A percentile compares a stretch with the other conserved stretches of the same genome.
phyloP scores from a whole-genome alignment of 208 protist species.

The Acanthamoeba culbertsoni region DNA sequence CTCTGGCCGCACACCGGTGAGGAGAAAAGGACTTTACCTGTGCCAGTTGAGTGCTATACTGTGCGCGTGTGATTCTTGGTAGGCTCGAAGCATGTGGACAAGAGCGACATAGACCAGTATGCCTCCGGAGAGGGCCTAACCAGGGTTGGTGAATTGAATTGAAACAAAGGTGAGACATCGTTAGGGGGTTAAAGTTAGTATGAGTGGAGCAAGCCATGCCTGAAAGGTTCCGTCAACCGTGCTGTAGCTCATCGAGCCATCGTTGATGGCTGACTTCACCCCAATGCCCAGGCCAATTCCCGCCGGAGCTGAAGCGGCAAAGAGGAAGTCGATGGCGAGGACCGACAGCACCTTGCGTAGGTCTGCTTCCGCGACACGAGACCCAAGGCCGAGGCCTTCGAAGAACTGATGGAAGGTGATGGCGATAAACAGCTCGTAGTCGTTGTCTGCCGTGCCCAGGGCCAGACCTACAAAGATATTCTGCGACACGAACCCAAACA shows the following conservation, averaged over 20 bases:
- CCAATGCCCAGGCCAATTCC: background rate
- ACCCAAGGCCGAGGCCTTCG: constrained; percentile 1
- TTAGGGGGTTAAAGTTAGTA: background rate
- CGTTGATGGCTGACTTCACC: background rate
- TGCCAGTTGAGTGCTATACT: background rate
- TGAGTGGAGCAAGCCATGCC: background rate
- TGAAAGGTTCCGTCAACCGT: constrained; percentile 15
- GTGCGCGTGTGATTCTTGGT: background rate
- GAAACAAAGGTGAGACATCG: background rate
- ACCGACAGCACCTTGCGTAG: background rate
- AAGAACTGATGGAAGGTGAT: constrained; percentile 58
- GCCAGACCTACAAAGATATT: constrained; percentile 41
- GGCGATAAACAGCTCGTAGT: constrained; percentile 38
- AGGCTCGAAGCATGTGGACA: background rate
- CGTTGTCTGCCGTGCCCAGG: background rate
- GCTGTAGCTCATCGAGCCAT: background rate
- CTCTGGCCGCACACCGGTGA: background rate
- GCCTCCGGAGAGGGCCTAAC: background rate
- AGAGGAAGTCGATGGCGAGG: background rate
- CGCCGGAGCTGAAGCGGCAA: background rate
- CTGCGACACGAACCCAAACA: too few relatives aligned
- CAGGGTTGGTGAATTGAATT: background rate
- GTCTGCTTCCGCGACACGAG: background rate
- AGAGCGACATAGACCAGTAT: constrained; percentile 2
- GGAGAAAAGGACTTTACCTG: background rate